Evolutionary conservation across 495 filamentous ascomycete species (phyloP).

Genomic region (Saxophila tyrrhenica): DNA sequence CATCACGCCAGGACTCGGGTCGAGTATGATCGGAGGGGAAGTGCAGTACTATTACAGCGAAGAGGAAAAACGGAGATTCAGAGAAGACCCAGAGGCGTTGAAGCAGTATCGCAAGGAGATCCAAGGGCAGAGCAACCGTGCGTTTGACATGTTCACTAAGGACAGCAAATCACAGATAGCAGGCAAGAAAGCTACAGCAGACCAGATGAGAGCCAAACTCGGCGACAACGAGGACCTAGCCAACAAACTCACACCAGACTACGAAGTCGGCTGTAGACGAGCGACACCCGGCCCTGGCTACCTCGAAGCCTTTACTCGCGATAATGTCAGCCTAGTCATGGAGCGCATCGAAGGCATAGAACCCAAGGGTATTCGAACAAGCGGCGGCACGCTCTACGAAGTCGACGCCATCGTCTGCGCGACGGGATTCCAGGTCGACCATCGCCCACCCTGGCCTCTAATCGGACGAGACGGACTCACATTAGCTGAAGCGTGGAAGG

Average conservation of each 20-base stretch:
- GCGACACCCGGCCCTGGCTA: conserved; percentile 30
- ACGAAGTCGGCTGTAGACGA: conserved; percentile 26
- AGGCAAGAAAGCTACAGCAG: conserved; percentile 20
- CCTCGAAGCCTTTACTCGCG: conserved; percentile 26
- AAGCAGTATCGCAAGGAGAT: conserved; percentile 11
- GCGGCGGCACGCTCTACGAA: conserved; percentile 22
- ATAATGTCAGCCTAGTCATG: conserved; percentile 25
- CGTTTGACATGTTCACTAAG: conserved; percentile 7
- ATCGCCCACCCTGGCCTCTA: conserved; percentile 25
- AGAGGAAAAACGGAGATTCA: conserved; percentile 14
- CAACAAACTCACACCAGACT: conserved; percentile 24
- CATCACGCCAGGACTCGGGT: conserved; percentile 25
- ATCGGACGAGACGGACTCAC: conserved; percentile 18
- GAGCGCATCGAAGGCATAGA: conserved; percentile 21
- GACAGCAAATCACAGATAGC: conserved; percentile 18
- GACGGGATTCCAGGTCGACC: conserved; percentile 27
- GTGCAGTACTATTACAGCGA: conserved; percentile 13
- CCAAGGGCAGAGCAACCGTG: not conserved
- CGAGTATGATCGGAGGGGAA: conserved; percentile 20
- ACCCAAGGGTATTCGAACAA: conserved; percentile 20
- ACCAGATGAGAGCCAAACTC: conserved; percentile 24
- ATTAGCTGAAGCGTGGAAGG: conserved; percentile 22
- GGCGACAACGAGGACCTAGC: conserved; percentile 22
- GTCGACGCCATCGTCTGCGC: conserved; percentile 30
- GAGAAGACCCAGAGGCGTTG: conserved; percentile 13